Evolutionary conservation across 208 protist species (phyloP).

Genomic region (Porcisia deanei): DNA sequence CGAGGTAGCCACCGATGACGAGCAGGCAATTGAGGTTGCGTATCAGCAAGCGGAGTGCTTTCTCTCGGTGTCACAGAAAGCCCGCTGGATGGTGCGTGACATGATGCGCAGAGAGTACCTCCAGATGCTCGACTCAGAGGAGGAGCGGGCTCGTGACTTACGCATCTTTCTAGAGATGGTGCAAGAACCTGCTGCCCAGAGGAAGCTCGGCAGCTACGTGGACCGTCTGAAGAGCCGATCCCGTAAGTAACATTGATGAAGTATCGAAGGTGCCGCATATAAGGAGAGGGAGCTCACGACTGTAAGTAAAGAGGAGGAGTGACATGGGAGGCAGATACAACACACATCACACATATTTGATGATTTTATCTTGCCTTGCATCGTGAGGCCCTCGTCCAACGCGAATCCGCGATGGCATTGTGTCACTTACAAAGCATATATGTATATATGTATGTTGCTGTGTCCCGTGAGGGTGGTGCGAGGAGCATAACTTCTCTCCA

Average conservation of each 20-base stretch:
- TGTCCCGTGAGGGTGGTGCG: no score
- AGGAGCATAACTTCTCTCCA: background rate
- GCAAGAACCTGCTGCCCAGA: constrained; percentile 35
- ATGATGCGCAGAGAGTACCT: background rate
- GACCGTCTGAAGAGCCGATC: constrained; percentile 56
- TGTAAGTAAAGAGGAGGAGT: no score
- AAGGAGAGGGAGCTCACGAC: no score
- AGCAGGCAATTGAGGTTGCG: constrained; percentile 27
- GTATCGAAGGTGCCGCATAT: no score
- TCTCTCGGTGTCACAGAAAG: constrained; percentile 26
- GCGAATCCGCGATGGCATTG: no score
- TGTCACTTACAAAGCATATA: no score
- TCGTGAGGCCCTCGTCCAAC: no score
- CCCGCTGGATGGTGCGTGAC: background rate
- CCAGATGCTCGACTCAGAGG: background rate
- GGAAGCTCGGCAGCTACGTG: constrained; percentile 57
- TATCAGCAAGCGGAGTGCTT: background rate
- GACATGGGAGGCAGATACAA: no score
- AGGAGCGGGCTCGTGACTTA: background rate
- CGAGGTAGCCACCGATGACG: constrained; percentile 53
- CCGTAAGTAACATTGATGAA: constrained; percentile 33
- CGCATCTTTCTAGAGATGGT: background rate
- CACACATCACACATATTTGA: no score
- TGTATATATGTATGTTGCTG: no score
- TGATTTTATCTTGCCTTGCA: no score